Percentiles rank a stretch among this genome's conserved stretches.
Evolutionary conservation across 192 early-diverging fungal genomes (phyloP).

Genomic region (Funneliformis mosseae): DNA sequence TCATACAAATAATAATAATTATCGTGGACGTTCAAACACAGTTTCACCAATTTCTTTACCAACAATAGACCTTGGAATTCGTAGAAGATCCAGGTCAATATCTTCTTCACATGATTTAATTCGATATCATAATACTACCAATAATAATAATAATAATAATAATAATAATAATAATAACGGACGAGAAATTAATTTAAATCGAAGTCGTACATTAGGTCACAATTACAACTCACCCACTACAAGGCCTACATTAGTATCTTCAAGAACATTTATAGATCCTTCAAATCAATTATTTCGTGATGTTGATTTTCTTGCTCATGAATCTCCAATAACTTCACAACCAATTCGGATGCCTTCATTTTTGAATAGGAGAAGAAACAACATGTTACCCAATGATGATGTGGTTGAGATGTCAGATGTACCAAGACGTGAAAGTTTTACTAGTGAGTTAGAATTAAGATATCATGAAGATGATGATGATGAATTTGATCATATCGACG

Average conservation of each 20-base stretch:
- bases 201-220: background rate
- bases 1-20: background rate
- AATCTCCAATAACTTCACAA: background rate
- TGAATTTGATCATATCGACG: conserved; percentile 17
- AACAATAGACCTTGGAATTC: background rate
- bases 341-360: background rate
- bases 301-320: background rate
- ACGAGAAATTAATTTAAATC: background rate
- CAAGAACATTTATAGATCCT: background rate
- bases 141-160: too few species aligned
- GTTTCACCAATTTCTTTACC: background rate
- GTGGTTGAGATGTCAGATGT: conserved; percentile 26
- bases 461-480: conserved; percentile 19
- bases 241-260: background rate
- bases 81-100: background rate
- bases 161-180: background rate
- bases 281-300: background rate
- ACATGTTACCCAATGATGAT: background rate
- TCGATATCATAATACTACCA: too few species aligned
- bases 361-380: background rate
- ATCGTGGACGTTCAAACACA: background rate
- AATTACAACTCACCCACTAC: background rate
- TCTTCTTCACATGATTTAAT: background rate
- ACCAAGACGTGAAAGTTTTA: background rate
- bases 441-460: conserved; percentile 3